A percentile compares a stretch with the other conserved stretches of the same genome.
Evolutionary conservation across 1,284 basidiomycete species (phyloP).

Genomic region (Lignosus rhinocerotis): DNA sequence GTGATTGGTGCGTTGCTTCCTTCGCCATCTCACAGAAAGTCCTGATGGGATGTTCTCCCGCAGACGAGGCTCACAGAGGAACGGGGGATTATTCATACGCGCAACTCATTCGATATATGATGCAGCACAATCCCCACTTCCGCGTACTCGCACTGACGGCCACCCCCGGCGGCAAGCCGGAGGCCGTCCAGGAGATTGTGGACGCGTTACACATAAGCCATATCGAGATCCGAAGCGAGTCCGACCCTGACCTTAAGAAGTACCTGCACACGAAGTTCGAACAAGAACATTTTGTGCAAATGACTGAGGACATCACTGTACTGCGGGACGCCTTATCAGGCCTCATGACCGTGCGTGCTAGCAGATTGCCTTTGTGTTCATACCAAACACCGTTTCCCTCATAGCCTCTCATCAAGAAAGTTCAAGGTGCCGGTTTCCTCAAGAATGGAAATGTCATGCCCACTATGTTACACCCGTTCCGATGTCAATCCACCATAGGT

Average conservation of each 20-base stretch:
- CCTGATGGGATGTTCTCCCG: not conserved
- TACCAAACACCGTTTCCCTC: not conserved
- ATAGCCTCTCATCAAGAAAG: conserved; percentile 35
- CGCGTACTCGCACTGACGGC: conserved; percentile 93
- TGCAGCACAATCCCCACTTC: conserved; percentile 93
- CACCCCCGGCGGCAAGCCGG: conserved; percentile 87
- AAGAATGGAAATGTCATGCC: conserved; percentile 37
- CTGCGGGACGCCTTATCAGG: conserved; percentile 60
- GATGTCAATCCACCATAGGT: conserved; percentile 42
- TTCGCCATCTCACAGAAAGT: not conserved
- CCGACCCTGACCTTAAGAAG: conserved; percentile 83
- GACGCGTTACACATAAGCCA: conserved; percentile 95
- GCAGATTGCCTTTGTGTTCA: not conserved
- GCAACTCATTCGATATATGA: conserved; percentile 86
- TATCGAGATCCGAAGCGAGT: conserved; percentile 94
- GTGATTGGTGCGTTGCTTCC: conserved; percentile 63
- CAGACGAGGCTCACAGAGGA: conserved; percentile 96
- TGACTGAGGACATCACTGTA: conserved; percentile 59
- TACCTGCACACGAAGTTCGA: conserved; percentile 90
- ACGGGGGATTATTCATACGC: conserved; percentile 94
- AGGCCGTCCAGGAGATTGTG: conserved; percentile 89
- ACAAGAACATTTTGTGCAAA: conserved; percentile 69
- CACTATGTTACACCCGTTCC: conserved; percentile 56
- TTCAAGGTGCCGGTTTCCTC: conserved; percentile 29
- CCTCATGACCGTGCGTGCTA: conserved; percentile 70